Percentiles rank a stretch among this genome's conserved stretches.
Evolutionary conservation across 345 rosid genomes (phyloP).

Genomic region (Eucalyptus regnans): DNA sequence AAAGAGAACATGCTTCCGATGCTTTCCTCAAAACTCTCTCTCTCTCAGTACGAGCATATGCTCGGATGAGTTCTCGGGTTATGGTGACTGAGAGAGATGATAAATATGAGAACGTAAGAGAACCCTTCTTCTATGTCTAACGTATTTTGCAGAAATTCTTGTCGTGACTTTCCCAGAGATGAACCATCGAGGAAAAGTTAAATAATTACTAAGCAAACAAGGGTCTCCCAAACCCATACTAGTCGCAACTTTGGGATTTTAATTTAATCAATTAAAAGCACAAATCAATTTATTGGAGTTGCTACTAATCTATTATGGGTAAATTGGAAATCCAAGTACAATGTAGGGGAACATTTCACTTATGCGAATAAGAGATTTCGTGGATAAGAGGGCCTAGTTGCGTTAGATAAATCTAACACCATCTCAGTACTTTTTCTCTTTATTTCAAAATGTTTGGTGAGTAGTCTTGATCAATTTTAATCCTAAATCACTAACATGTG

Average conservation of each 20-base stretch:
- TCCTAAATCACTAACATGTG: too few relatives aligned
- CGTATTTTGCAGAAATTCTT: background rate
- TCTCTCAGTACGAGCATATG: background rate
- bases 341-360: too few relatives aligned
- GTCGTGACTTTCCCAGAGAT: background rate
- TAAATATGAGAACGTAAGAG: background rate
- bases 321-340: too few relatives aligned
- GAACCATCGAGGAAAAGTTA: background rate
- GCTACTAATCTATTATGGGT: background rate
- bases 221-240: background rate
- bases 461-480: background rate
- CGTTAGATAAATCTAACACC: too few relatives aligned
- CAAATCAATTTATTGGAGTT: background rate
- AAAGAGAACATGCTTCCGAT: background rate
- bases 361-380: background rate
- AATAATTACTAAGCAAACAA: too few relatives aligned
- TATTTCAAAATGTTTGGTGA: background rate
- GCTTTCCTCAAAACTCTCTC: background rate
- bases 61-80: too few relatives aligned
- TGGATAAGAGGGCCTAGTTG: background rate
- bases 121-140: background rate
- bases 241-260: background rate
- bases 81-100: too few relatives aligned
- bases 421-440: too few relatives aligned
- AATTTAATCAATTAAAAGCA: background rate